These are phyloP conservation scores for Magnaporthales sp. DNA, from an alignment of 2,329 filamentous ascomycete genomes.

Conservation along the genomic window DNA sequence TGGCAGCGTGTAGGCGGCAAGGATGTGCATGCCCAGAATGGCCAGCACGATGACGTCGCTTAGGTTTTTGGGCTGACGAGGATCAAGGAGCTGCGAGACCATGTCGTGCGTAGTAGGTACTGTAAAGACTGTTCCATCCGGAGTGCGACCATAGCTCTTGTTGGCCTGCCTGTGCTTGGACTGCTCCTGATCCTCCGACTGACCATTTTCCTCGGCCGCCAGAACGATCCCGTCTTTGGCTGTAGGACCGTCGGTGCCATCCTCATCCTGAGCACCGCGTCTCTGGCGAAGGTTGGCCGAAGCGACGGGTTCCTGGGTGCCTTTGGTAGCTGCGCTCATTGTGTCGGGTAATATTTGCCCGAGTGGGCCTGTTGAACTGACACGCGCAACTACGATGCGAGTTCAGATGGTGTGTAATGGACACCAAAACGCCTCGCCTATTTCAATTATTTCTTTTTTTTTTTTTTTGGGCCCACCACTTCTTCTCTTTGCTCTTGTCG, in stretches of 20 bases:
- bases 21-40: constrained; percentile 67
- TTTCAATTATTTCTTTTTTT: background rate
- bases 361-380: background rate
- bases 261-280: background rate
- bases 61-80: constrained; percentile 88
- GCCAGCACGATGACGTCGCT: constrained; percentile 75
- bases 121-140: constrained; percentile 86
- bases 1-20: constrained; percentile 67
- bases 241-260: background rate
- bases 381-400: background rate
- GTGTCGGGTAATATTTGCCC: background rate
- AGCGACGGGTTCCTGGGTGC: background rate
- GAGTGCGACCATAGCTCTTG: constrained; percentile 86
- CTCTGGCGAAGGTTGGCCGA: constrained; percentile 1
- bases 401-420: background rate
- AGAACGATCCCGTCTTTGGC: background rate
- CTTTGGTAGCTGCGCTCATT: background rate
- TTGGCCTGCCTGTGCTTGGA: constrained; percentile 27
- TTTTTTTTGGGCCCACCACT: background rate
- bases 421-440: background rate
- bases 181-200: background rate
- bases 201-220: background rate
- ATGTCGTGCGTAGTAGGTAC: constrained; percentile 97
- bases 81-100: constrained; percentile 94
- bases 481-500: background rate